Evolutionary conservation across 2,329 filamentous ascomycete species (phyloP).

Genomic region (Aureobasidium lini): DNA sequence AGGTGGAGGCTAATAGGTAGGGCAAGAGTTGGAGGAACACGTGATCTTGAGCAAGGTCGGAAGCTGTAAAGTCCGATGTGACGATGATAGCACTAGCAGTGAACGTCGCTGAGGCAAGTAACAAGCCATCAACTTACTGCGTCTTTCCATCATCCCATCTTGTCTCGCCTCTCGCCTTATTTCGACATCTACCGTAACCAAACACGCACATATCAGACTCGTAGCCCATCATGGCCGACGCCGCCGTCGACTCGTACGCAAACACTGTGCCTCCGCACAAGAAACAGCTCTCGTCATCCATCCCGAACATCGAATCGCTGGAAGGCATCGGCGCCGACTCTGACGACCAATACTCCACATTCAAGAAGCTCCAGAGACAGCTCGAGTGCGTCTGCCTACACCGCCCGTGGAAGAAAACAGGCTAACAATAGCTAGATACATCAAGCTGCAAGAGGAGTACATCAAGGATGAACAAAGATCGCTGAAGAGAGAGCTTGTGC

Average conservation of each 20-base stretch:
- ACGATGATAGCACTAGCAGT: not conserved
- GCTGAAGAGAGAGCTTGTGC: slow-evolving; percentile 90
- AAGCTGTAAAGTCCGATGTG: not conserved
- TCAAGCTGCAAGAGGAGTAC: slow-evolving; percentile 97
- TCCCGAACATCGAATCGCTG: slow-evolving; percentile 83
- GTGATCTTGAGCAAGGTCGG: not conserved
- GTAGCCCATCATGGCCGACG: slow-evolving; percentile 64
- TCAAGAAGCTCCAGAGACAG: slow-evolving; percentile 96
- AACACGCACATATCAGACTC: not conserved
- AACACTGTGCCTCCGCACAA: slow-evolving; percentile 69
- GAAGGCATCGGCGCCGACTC: slow-evolving; percentile 75
- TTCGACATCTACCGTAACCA: not conserved
- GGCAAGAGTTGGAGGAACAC: not conserved
- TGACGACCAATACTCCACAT: slow-evolving; percentile 84
- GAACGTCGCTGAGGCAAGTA: slow-evolving; percentile 10
- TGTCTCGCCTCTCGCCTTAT: not conserved
- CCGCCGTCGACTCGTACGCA: slow-evolving; percentile 73
- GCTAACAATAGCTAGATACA: slow-evolving; percentile 30
- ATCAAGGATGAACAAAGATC: slow-evolving; percentile 95
- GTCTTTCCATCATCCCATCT: not conserved
- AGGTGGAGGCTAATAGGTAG: not conserved
- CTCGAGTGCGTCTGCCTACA: slow-evolving; percentile 59
- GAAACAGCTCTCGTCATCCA: slow-evolving; percentile 67
- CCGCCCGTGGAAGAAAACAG: not conserved
- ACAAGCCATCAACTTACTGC: not conserved